Evolutionary conservation across 176 grass and related monocot species (phyloP).

Genomic region (Bromus sterilis): DNA sequence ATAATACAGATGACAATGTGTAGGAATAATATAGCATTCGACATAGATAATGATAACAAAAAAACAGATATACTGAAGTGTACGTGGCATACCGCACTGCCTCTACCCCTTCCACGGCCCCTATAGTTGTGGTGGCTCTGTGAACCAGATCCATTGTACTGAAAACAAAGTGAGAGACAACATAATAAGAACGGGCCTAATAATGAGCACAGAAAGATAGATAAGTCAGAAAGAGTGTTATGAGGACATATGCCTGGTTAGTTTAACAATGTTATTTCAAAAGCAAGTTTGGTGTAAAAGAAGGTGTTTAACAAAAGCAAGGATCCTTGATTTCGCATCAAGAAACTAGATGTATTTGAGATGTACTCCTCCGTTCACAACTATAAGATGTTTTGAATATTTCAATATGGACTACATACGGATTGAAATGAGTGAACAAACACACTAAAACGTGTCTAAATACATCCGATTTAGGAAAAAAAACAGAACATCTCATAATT

Average conservation of each 20-base stretch:
- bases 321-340: neutral
- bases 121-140: conserved; percentile 50
- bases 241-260: neutral
- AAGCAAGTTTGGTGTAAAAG: neutral
- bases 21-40: neutral
- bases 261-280: neutral
- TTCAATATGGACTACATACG: no score
- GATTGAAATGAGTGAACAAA: no score
- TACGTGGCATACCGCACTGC: conserved; percentile 51
- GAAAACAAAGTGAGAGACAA: conserved; percentile 13
- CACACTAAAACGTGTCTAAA: no score
- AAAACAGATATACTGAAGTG: neutral
- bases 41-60: neutral
- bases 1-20: neutral
- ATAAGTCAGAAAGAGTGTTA: neutral
- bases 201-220: neutral
- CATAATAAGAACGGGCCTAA: neutral
- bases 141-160: conserved; percentile 57
- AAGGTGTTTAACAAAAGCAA: neutral
- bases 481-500: no score
- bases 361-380: no score
- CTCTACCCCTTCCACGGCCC: conserved; percentile 71
- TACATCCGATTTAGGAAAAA: no score
- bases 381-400: no score
- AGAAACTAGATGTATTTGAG: neutral